Conservation (phyloP, 176 grass and related monocot genomes). For the Juncus effusus region DNA sequence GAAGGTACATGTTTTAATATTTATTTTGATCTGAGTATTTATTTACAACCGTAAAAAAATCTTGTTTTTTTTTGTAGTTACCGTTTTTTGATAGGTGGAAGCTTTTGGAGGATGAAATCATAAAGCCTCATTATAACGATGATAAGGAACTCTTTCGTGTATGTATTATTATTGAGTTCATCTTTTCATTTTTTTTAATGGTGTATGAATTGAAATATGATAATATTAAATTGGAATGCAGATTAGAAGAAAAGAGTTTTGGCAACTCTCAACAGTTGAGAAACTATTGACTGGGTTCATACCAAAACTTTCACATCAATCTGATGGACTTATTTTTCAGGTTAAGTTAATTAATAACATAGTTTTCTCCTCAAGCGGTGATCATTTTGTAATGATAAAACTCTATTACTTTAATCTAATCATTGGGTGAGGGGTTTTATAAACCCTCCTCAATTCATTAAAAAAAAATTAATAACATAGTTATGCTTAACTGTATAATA, state of each 20-base stretch:
- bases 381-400: too few species aligned
- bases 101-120: constrained; percentile 83
- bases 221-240: constrained; percentile 10
- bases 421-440: too few species aligned
- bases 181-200: too few species aligned
- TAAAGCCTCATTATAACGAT: constrained; percentile 83
- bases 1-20: constrained; percentile 43
- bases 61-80: constrained; percentile 45
- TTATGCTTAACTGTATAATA: too few species aligned
- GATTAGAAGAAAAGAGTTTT: constrained; percentile 96
- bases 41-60: constrained; percentile 5
- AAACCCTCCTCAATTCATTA: too few species aligned
- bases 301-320: constrained; percentile 79
- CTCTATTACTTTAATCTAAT: too few species aligned
- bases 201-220: too few species aligned
- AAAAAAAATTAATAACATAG: background rate
- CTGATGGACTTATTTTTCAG: constrained; percentile 99
- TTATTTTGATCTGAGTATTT: too few species aligned
- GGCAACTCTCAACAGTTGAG: constrained; percentile 71
- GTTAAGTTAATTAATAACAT: too few species aligned
- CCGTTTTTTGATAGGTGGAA: too few species aligned
- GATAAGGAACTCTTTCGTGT: constrained; percentile 97
- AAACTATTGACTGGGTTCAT: constrained; percentile 78
- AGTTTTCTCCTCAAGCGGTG: too few species aligned
- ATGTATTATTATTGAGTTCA: too few species aligned